Base-by-base conservation (phyloP, 2,329 filamentous ascomycete genomes). In the Fusarium pseudoanthophilum region DNA sequence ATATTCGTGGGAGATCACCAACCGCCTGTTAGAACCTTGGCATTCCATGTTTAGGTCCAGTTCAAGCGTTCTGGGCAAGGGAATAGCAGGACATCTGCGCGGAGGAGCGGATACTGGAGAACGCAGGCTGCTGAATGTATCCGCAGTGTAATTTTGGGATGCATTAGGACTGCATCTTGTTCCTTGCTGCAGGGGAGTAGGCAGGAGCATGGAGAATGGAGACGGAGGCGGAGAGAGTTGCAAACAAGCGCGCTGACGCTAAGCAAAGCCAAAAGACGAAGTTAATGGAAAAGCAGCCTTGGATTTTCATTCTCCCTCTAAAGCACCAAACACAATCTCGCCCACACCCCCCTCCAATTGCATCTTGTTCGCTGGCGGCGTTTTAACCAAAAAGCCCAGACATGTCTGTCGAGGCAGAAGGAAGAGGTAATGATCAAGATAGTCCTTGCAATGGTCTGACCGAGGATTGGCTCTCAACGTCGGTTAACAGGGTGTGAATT, bases 251-350 rank as follows among this genome's bases (percentile, higher is more conserved):
- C 77, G 78, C 69, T 72, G 73, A 80, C 74, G 75, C 79, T 78
- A 79, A 69, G 52, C 45, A 69, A 70, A 72, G 66, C 63, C 73
- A 77, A 79, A 78, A 78, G 61, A 60, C 64, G 11, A 67, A 69
- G 40, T 60, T 57, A 43, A 73, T 73, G 71, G 70, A 79, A 80
- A 81, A 80, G 80, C 80, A 80, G 80, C 79, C 76, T 77, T 78
- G 76, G 80, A 80, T 80, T 78, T 66, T 48, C 55, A 80, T 80
- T 78, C 66, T 48, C 57, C 60, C 62, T 60, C 49, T 64, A 57
- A 69, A 67, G 71, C 42, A 67, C 64, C 71, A 67, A 68, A 62
- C 60, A 62, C 24, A 72, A 52, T 60, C 37, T 70, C 75, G 68
- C 52, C 61, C 69, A 73, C 75, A 64, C 76, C 65, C 76, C 73